Evolutionary conservation across 2,329 filamentous ascomycete species (phyloP).

Genomic region (Penicillium sp.): DNA sequence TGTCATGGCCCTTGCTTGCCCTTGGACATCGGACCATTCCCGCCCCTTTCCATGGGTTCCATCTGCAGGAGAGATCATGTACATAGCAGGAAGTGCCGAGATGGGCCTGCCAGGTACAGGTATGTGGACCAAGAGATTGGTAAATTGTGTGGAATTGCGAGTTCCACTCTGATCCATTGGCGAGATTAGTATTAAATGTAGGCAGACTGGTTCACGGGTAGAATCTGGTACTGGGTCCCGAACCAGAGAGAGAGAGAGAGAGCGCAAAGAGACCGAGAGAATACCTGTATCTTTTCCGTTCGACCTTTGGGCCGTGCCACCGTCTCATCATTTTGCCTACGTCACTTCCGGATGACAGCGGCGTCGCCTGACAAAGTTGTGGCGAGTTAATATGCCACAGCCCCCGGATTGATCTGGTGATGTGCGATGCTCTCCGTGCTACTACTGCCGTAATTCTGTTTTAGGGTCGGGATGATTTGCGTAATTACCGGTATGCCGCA

Average conservation of each 20-base stretch:
- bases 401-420: conserved; percentile 9
- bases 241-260: neutral
- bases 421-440: conserved; percentile 1
- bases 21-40: neutral
- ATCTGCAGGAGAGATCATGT: conserved; percentile 3
- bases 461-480: neutral
- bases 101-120: conserved; percentile 1
- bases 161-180: conserved; percentile 6
- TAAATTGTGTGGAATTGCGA: neutral
- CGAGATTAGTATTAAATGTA: conserved; percentile 7
- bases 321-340: neutral
- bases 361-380: conserved; percentile 13
- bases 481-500: conserved; percentile 4
- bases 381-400: conserved; percentile 3
- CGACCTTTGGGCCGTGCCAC: neutral
- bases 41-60: neutral
- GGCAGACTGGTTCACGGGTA: conserved; percentile 2
- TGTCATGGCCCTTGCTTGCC: neutral
- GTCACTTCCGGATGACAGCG: conserved; percentile 11
- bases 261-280: neutral
- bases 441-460: neutral
- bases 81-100: neutral
- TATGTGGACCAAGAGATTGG: conserved; percentile 3
- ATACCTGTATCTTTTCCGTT: neutral
- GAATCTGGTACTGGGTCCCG: neutral